Conservation (phyloP, 371 early-diverging fungal species). For the Thermomucor indicae-seudaticae region DNA sequence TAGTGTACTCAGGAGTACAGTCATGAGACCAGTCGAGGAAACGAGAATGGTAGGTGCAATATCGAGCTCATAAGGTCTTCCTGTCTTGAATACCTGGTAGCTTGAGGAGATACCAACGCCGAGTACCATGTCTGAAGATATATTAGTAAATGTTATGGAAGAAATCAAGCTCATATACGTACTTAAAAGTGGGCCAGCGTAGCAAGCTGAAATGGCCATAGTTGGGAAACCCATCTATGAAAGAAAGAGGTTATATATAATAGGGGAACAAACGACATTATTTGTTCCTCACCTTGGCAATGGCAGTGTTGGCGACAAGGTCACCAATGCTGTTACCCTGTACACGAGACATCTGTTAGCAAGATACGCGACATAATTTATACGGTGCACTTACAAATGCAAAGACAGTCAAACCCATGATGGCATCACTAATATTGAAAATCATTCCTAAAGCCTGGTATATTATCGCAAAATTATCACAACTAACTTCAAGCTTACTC, state of each 20-base stretch:
- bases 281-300: slow-evolving; percentile 50
- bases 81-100: slow-evolving; percentile 44
- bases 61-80: slow-evolving; percentile 36
- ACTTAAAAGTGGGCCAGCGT: slow-evolving; percentile 81
- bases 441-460: slow-evolving; percentile 67
- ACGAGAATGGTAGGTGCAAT: slow-evolving; percentile 54
- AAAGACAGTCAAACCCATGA: slow-evolving; percentile 81
- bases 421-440: slow-evolving; percentile 73
- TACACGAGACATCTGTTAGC: not conserved
- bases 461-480: not conserved
- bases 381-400: slow-evolving; percentile 53
- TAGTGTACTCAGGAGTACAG: slow-evolving; percentile 43
- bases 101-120: slow-evolving; percentile 71
- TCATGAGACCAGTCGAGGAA: slow-evolving; percentile 43
- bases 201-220: slow-evolving; percentile 86
- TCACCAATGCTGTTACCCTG: slow-evolving; percentile 85
- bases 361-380: not conserved
- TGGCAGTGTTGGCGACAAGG: slow-evolving; percentile 76
- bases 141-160: too few relatives aligned
- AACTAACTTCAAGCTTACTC: not conserved
- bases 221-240: slow-evolving; percentile 72
- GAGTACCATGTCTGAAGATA: slow-evolving; percentile 60
- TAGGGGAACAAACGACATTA: not conserved
- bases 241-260: not conserved
- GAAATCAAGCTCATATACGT: too few relatives aligned